Evolutionary conservation across 768 basidiomycete genomes (phyloP), one percentile per base, ranked within the genome.

Genomic region (Mycena galericulata): DNA sequence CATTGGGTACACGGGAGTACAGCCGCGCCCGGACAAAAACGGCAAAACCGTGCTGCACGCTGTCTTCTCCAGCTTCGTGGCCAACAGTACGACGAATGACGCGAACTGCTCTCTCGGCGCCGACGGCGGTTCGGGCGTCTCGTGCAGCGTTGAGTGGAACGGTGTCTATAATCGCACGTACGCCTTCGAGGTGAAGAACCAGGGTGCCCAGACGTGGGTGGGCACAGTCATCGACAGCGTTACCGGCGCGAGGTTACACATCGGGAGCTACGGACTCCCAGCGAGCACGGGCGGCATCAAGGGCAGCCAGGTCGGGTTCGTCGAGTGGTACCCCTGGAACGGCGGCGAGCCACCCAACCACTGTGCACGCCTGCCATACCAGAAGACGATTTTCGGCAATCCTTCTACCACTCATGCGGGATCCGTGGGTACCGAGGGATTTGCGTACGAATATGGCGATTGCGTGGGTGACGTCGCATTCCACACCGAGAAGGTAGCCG

Each of bases 281-380:
- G 30, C 20, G n/a, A 36, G 43, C 45, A n/a, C 49, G 8, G 56
- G 57, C 11, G 65, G 65, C 6, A 67, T 67, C 29, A 22, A 10
- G 17, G 32, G 53, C 38, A 26, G 20, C 22, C 57, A 67, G 47
- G 24, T 29, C 18, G 67, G 67, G 11, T 68, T 68, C 46, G 67
- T 68, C 7, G 61, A 68, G 67, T 68, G 67, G 67, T 68, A 68
- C 24, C 67, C 67, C 12, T 68, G 67, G 67, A 68, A 68, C 22
- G 10, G 14, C 6, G 67, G 51, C 22, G 58, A 61, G 58, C 67
- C 67, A n/a, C 17, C 67, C 11, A 55, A 68, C 22, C 67, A 62
- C 24, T 68, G 67, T 43, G 67, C 59, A 2, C 41, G 15, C 36
- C 65, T 51, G 15, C 62, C 47, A 20, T 62, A 62, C 40, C 60